Evolutionary conservation across 352 stramenopile genomes (phyloP), one percentile per base, ranked within the genome.

Genomic region (Elongisporangium undulatum): DNA sequence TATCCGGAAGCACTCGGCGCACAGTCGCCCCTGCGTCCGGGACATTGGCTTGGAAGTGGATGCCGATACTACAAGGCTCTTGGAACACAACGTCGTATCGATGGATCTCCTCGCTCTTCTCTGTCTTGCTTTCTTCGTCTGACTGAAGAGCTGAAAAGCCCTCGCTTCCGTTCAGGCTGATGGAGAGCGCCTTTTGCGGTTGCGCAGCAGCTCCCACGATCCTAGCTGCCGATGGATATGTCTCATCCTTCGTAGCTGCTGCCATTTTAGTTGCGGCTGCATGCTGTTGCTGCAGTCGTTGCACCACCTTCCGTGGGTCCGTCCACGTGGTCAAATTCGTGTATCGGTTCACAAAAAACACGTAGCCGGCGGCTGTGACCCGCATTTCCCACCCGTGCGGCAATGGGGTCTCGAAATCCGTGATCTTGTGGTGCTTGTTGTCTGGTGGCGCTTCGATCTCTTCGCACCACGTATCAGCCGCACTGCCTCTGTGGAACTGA

Each of bases 361-460:
- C 84, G 0, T 74, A 69, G 24, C 84, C 84, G 1, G 66, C 71
- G 16, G 76, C 79, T 0, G 82, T 92, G 1, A 90, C 84, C 0
- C 82, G 81, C 84, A 94, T 94, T 58, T 94, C 84, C 84, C 84
- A 94, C 0, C 82, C 84, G 61, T 75, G 69, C 19, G 84, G 82
- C 20, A 94, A 48, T 2, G 79, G 82, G 3, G 81, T 94, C 23
- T 82, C 76, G 49, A 93, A 93, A 60, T 93, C 84, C 13, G 90
- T 68, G 17, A 93, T 85, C 17, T 69, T 75, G 48, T 93, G 79
- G 45, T 81, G 75, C 10, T 55, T 63, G 6, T 79, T 79, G 53
- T 91, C 81, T 52, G 91, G 81, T 0, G 72, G 75, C 1, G 84
- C 81, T 1, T 85, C 63, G 19, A 72, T 72, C 50, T 78, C 72